Evolutionary conservation across 257 asterid genomes (phyloP).

Genomic region (Solanum commersonii): DNA sequence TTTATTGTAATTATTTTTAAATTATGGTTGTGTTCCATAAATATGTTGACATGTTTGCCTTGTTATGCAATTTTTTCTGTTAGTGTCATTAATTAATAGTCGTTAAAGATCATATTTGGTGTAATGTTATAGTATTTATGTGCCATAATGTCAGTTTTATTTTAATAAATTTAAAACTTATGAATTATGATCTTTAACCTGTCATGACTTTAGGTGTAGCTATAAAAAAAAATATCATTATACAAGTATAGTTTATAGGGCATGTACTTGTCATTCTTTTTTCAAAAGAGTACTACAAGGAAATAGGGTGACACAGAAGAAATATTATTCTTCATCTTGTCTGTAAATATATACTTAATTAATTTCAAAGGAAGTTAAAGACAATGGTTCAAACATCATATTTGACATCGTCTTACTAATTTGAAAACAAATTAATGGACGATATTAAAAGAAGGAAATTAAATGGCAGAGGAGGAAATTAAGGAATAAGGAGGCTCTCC

Average conservation of each 20-base stretch:
- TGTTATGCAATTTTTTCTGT: no score
- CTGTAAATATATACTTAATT: not conserved
- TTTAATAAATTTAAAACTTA: rapidly evolving
- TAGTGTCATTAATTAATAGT: no score
- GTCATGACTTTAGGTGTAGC: not conserved
- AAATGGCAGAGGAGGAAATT: not conserved
- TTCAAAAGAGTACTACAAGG: not conserved
- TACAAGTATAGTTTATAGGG: not conserved
- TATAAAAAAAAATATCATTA: not conserved
- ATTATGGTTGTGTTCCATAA: no score
- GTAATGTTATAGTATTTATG: not conserved
- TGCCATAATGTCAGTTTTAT: not conserved
- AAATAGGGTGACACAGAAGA: not conserved
- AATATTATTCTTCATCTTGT: not conserved
- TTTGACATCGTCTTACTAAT: not conserved
- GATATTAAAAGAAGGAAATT: not conserved
- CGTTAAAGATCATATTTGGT: no score
- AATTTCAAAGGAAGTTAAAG: not conserved
- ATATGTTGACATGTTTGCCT: no score
- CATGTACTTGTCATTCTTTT: not conserved
- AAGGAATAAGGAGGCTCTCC: not conserved
- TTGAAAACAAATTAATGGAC: not conserved
- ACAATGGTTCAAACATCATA: not conserved
- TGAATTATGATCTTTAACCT: no score
- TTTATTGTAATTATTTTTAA: no score